Conservation (phyloP, 768 basidiomycete genomes). For the Neoboletus brunneissimus region DNA sequence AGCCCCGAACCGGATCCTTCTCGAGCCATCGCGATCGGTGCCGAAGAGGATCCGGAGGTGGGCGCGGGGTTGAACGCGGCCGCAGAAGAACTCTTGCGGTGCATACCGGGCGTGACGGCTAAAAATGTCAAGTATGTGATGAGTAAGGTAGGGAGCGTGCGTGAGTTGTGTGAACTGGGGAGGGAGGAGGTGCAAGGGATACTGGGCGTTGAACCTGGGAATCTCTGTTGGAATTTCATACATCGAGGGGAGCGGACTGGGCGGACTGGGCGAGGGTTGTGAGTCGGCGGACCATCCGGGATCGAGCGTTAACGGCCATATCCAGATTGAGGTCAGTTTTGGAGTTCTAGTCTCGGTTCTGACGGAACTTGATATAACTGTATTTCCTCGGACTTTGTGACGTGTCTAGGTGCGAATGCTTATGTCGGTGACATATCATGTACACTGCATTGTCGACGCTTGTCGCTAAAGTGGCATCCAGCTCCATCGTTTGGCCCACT, state of each 20-base stretch:
- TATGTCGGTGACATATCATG: neutral
- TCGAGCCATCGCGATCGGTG: conserved; percentile 76
- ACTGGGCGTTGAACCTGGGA: conserved; percentile 79
- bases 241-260: conserved; percentile 55
- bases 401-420: neutral
- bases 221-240: conserved; percentile 77
- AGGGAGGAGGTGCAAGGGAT: conserved; percentile 64
- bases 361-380: neutral
- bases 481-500: neutral
- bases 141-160: conserved; percentile 73
- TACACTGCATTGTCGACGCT: neutral
- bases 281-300: neutral
- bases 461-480: neutral
- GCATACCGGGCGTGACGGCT: conserved; percentile 78
- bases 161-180: conserved; percentile 66
- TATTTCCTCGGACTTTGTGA: neutral
- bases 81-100: conserved; percentile 79
- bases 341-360: neutral
- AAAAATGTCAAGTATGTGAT: conserved; percentile 87
- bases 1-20: conserved; percentile 76
- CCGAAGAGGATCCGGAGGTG: conserved; percentile 66
- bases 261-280: neutral
- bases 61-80: conserved; percentile 70
- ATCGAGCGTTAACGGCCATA: neutral
- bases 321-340: neutral